Base-by-base conservation (phyloP, 305 asterid species). In the Caryopteris hybrid region DNA sequence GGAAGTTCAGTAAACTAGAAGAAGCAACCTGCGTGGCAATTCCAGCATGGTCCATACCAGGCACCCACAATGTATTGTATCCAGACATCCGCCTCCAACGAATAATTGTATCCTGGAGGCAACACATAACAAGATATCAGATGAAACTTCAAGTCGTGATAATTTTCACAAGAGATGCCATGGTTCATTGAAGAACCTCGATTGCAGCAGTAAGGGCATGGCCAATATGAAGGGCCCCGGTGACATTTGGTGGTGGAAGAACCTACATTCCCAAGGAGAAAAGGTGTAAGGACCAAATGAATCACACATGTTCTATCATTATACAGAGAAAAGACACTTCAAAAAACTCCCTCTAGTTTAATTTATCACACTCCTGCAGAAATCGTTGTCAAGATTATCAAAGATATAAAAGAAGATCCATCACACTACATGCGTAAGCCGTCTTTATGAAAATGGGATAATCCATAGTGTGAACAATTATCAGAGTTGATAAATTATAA, bases 21-120 rank as follows among this genome's bases (percentile, higher is more conserved):
- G 16, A 11, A 67, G 59, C 14, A 64, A 94, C 99, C 98, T 95
- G 98, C 16, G 98, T 95, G 23, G 99, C 98, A 23, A 95, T 91
- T 65, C 99, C 99, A 68, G 99, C 99, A 72, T 95, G 98, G 76
- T 95, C 99, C 87, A 84, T 86, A 67, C 98, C 96, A 43, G 99
- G 99, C 47, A 95, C 94, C 99, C 99, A 95, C 60, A 86, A 75
- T 16, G 94, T 67, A 74, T 95, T 95, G 86, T 81, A 88, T 63
- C 99, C 99, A 39, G 99, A 89, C 99, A 95, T 95, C 66, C 98
- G 83, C 56, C 84, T 83, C 95, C 96, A 95, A 50, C 99, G 98
- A 76, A 89, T 91, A 66, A 91, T 88, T 53, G 97, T 89, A 73
- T 95, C 99, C 99, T 95, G 78, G 58, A 75, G 70, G 42, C 8